These are phyloP conservation scores for Sporobolus alterniflorus DNA, from an alignment of 202 grass and related monocot genomes.

Conservation along the genomic window DNA sequence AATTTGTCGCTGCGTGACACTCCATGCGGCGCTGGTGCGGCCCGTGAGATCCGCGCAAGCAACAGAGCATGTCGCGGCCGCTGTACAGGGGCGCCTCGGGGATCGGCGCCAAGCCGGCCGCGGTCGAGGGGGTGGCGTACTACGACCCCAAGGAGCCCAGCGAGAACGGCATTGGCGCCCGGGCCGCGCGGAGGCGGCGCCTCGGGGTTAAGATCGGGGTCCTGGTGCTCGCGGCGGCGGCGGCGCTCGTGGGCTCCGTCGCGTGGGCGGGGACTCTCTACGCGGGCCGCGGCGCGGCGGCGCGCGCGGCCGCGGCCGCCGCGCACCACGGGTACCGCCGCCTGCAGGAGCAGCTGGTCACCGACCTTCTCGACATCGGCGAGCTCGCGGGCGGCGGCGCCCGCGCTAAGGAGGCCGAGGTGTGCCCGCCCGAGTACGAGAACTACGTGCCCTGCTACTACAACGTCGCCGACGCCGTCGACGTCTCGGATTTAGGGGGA, in stretches of 20 bases:
- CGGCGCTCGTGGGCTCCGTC: slow-evolving; percentile 64
- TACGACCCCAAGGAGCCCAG: slow-evolving; percentile 58
- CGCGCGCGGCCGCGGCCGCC: slow-evolving; percentile 35
- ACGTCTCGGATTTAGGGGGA: slow-evolving; percentile 70
- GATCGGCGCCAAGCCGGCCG: slow-evolving; percentile 46
- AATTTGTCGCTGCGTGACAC: background rate
- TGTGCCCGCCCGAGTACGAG: slow-evolving; percentile 70
- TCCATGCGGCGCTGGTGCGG: slow-evolving; percentile 38
- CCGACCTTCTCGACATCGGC: slow-evolving; percentile 85
- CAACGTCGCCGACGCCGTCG: slow-evolving; percentile 82
- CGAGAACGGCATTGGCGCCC: slow-evolving; percentile 60
- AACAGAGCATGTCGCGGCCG: slow-evolving; percentile 73
- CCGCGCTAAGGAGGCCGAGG: slow-evolving; percentile 72
- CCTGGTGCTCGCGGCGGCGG: slow-evolving; percentile 33
- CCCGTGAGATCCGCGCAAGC: slow-evolving; percentile 46
- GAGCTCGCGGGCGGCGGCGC: slow-evolving; percentile 77
- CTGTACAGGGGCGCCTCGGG: slow-evolving; percentile 84
- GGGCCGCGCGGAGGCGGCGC: slow-evolving; percentile 39
- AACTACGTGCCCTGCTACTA: slow-evolving; percentile 94
- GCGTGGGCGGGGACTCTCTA: slow-evolving; percentile 81
- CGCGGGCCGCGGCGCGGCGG: slow-evolving; percentile 25
- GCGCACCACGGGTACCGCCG: slow-evolving; percentile 69
- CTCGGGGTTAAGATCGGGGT: slow-evolving; percentile 66
- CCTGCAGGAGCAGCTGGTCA: slow-evolving; percentile 91
- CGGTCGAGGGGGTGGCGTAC: slow-evolving; percentile 32